Evolutionary conservation across 2,329 filamentous ascomycete genomes (phyloP).

Genomic region (Fusarium citri): DNA sequence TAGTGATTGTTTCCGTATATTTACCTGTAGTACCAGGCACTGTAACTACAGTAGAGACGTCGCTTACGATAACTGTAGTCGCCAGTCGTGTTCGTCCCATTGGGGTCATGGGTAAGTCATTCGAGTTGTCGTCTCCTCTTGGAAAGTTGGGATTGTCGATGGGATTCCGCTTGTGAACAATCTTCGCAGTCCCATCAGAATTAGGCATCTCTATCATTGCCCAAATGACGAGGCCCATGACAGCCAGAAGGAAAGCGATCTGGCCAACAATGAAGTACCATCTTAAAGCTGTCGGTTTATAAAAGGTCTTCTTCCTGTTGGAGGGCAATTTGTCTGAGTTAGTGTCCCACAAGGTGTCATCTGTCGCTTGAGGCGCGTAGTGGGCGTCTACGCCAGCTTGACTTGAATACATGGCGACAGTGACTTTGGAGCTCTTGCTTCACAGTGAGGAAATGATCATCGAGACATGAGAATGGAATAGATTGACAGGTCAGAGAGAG

Average conservation of each 20-base stretch:
- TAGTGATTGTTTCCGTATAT: constrained; percentile 31
- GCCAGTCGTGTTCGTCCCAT: constrained; percentile 8
- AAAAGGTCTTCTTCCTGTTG: constrained; percentile 32
- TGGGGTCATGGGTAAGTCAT: constrained; percentile 9
- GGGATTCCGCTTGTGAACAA: constrained; percentile 29
- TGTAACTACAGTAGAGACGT: constrained; percentile 30
- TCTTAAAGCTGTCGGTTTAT: constrained; percentile 43
- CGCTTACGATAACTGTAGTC: constrained; percentile 33
- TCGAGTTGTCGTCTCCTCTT: not conserved
- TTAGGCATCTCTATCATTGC: constrained; percentile 42
- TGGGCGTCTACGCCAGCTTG: constrained; percentile 34
- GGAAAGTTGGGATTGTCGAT: constrained; percentile 1
- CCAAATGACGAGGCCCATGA: constrained; percentile 43
- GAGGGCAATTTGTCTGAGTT: constrained; percentile 26
- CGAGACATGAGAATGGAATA: not conserved
- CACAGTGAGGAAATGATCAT: not conserved
- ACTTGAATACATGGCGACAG: constrained; percentile 34
- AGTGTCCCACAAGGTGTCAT: constrained; percentile 40
- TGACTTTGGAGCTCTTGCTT: constrained; percentile 3
- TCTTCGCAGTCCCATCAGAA: constrained; percentile 39
- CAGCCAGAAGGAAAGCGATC: constrained; percentile 31
- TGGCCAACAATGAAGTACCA: constrained; percentile 42
- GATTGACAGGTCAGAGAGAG: not conserved
- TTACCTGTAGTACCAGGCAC: constrained; percentile 40
- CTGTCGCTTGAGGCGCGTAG: constrained; percentile 42